These are phyloP conservation scores for Leucoagaricus sp. DNA, from an alignment of 1,284 basidiomycete species.

Conservation along the genomic window DNA sequence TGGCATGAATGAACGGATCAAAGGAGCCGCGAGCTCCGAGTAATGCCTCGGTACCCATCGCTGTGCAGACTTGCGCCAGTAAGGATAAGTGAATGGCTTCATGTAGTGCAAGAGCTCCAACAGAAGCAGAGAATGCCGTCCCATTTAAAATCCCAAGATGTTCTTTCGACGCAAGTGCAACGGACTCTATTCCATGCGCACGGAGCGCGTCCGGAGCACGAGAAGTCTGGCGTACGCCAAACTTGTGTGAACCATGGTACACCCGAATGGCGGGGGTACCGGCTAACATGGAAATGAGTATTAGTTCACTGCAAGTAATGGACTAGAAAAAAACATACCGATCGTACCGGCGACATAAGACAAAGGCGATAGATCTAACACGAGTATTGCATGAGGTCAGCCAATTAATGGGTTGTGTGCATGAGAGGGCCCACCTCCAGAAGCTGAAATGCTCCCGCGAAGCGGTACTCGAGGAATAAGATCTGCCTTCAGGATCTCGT, in stretches of 20 bases:
- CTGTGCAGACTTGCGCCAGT: constrained; percentile 77
- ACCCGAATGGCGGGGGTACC: constrained; percentile 79
- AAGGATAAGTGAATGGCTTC: constrained; percentile 74
- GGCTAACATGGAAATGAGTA: constrained; percentile 28
- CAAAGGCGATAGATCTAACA: constrained; percentile 66
- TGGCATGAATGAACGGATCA: constrained; percentile 78
- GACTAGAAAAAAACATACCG: constrained; percentile 28
- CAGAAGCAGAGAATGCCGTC: constrained; percentile 78
- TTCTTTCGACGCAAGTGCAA: constrained; percentile 78
- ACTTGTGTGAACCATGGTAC: constrained; percentile 54
- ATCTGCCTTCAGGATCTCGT: constrained; percentile 67
- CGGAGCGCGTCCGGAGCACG: constrained; percentile 65
- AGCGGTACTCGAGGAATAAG: constrained; percentile 82
- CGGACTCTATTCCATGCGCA: constrained; percentile 62
- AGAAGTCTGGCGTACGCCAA: constrained; percentile 54
- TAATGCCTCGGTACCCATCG: constrained; percentile 83
- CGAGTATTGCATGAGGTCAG: constrained; percentile 9
- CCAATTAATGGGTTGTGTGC: background rate
- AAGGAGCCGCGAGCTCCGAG: constrained; percentile 72
- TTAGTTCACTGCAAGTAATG: too few species aligned
- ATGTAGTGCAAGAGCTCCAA: constrained; percentile 68
- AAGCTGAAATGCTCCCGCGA: constrained; percentile 80
- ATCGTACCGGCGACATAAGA: constrained; percentile 84
- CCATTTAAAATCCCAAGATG: constrained; percentile 85
- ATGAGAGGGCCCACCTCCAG: constrained; percentile 53